A percentile compares a stretch with the other conserved stretches of the same genome.
These are phyloP conservation scores for Senna tora DNA, from an alignment of 306 rosid genomes.

Conservation along the genomic window DNA sequence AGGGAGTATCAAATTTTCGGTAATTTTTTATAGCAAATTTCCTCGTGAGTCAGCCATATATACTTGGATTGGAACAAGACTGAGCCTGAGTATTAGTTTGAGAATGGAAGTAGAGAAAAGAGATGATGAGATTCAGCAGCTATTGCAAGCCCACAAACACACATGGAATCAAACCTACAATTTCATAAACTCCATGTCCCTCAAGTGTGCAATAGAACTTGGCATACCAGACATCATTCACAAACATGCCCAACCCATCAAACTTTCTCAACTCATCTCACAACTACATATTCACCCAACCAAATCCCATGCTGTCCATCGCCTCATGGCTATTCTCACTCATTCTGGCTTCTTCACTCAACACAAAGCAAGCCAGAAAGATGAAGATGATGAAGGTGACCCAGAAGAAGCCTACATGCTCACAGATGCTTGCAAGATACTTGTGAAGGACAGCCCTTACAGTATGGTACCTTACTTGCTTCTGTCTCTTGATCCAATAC, in stretches of 20 bases:
- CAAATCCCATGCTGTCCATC: background rate
- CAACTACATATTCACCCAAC: background rate
- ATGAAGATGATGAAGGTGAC: background rate
- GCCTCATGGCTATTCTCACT: slow-evolving; percentile 1
- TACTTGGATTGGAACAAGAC: too few species aligned
- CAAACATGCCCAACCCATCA: slow-evolving; percentile 1
- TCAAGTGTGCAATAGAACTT: slow-evolving; percentile 12
- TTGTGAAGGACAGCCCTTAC: slow-evolving; percentile 32
- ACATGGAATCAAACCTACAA: slow-evolving; percentile 31
- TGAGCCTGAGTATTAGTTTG: too few species aligned
- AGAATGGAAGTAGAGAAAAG: background rate
- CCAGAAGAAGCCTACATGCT: slow-evolving; percentile 34
- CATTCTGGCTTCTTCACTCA: slow-evolving; percentile 19
- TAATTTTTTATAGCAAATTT: too few species aligned
- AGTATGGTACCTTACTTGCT: slow-evolving; percentile 35
- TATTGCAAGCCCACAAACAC: slow-evolving; percentile 37
- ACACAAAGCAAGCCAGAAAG: background rate
- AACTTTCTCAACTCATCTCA: background rate
- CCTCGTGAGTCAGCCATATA: too few species aligned
- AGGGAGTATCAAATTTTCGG: too few species aligned
- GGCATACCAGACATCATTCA: slow-evolving; percentile 17
- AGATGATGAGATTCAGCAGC: background rate
- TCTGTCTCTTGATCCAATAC: background rate
- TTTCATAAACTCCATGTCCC: slow-evolving; percentile 41
- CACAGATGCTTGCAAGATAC: slow-evolving; percentile 30